A percentile compares a stretch with the other conserved stretches of the same genome.
These are phyloP conservation scores for Kurtzmaniella cleridarum DNA, from an alignment of 805 yeast genomes.

Conservation along the genomic window DNA sequence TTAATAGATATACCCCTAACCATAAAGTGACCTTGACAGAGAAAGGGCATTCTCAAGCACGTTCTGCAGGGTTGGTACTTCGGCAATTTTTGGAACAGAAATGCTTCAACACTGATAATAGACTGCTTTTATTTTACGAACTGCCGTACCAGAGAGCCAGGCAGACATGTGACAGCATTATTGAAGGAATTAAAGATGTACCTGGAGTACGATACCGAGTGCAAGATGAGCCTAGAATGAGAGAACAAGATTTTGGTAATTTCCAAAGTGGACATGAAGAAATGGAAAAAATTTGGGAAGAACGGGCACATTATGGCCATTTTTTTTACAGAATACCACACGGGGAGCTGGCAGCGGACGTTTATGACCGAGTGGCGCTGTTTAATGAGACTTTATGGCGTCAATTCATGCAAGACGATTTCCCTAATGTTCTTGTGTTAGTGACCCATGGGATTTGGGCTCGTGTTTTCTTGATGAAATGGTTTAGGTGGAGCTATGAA, in stretches of 20 bases:
- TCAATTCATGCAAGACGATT: constrained; percentile 63
- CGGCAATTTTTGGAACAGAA: constrained; percentile 29
- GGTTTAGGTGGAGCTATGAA: constrained; percentile 93
- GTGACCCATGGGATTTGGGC: constrained; percentile 96
- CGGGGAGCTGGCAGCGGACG: constrained; percentile 96
- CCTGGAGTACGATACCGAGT: constrained; percentile 44
- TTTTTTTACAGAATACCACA: constrained; percentile 82
- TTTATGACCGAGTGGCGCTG: constrained; percentile 84
- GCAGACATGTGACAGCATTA: constrained; percentile 71
- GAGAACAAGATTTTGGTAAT: constrained; percentile 95
- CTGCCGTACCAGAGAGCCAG: constrained; percentile 84
- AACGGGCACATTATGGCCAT: constrained; percentile 78
- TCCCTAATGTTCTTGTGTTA: constrained; percentile 76
- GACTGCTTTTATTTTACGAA: constrained; percentile 66
- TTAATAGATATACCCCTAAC: constrained; percentile 73
- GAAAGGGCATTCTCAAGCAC: constrained; percentile 63
- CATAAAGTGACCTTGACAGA: constrained; percentile 73
- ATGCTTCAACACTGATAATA: constrained; percentile 22
- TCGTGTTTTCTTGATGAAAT: constrained; percentile 85
- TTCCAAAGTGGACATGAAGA: constrained; percentile 73
- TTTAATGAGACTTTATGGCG: constrained; percentile 84
- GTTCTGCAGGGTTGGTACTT: constrained; percentile 52
- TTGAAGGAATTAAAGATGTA: constrained; percentile 49
- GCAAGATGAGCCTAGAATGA: constrained; percentile 83
- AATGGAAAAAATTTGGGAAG: constrained; percentile 79